These are phyloP conservation scores for Poronia punctata DNA, from an alignment of 495 filamentous ascomycete species.

Conservation along the genomic window DNA sequence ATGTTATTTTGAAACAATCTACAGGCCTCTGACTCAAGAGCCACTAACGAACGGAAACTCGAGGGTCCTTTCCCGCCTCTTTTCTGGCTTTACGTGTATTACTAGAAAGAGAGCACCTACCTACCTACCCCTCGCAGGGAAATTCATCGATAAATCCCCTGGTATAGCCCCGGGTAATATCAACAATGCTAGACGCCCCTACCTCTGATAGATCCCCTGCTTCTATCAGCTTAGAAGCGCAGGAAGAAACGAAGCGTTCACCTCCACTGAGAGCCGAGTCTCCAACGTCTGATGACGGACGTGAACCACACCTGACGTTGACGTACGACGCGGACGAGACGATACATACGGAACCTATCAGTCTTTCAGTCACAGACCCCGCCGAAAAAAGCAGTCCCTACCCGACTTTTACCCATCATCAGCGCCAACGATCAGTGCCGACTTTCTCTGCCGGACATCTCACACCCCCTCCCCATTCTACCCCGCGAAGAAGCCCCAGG, in stretches of 20 bases:
- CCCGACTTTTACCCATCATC: conserved; percentile 24
- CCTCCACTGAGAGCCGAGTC: not conserved
- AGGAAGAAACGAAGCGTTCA: not conserved
- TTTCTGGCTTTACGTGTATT: no score
- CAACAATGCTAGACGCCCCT: conserved; percentile 38
- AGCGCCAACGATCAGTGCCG: conserved; percentile 38
- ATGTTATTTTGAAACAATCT: no score
- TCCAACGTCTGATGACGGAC: not conserved
- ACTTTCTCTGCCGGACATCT: conserved; percentile 28
- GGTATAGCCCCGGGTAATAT: conserved; percentile 38
- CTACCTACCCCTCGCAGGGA: no score
- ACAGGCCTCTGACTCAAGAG: no score
- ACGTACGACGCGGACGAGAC: conserved; percentile 4
- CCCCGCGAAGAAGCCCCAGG: conserved; percentile 21
- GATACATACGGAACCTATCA: conserved; percentile 5
- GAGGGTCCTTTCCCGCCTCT: no score
- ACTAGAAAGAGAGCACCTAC: conserved; percentile 1
- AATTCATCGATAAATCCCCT: no score
- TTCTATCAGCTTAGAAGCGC: conserved; percentile 1
- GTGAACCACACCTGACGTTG: not conserved
- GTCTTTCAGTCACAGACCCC: conserved; percentile 4
- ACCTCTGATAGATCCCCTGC: conserved; percentile 14
- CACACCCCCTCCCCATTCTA: conserved; percentile 25
- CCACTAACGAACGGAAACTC: no score
- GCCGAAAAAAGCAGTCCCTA: conserved; percentile 21